Conservation (phyloP, 2,329 filamentous ascomycete species). For the Claviceps humidiphila region DNA sequence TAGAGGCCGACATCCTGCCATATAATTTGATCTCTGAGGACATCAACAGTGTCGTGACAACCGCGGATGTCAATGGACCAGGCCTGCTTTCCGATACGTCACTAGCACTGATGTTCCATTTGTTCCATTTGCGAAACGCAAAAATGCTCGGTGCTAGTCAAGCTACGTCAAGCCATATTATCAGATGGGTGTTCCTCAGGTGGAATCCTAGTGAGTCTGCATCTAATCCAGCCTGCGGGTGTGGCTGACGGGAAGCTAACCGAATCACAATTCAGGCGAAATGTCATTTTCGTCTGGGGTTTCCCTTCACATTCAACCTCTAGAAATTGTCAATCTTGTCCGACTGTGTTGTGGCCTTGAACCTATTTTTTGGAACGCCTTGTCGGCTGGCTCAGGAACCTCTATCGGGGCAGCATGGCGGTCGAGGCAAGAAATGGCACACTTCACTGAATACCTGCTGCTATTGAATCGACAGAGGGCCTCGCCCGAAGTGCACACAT, state of each 20-base stretch:
- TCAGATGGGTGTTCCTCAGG: conserved; percentile 68
- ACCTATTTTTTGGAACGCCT: conserved; percentile 16
- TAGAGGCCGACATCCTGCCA: conserved; percentile 52
- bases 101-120: conserved; percentile 54
- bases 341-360: conserved; percentile 49
- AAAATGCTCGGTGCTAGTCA: conserved; percentile 57
- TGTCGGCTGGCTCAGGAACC: conserved; percentile 30
- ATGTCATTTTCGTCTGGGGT: conserved; percentile 51
- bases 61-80: conserved; percentile 72
- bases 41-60: conserved; percentile 58
- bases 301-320: conserved; percentile 48
- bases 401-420: conserved; percentile 35
- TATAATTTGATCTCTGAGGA: conserved; percentile 56
- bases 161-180: conserved; percentile 54
- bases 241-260: not conserved
- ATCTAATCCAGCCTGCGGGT: not conserved
- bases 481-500: not conserved
- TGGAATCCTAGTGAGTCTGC: conserved; percentile 63
- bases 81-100: conserved; percentile 67
- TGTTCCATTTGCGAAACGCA: conserved; percentile 53
- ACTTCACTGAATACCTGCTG: conserved; percentile 40
- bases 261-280: conserved; percentile 39
- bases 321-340: conserved; percentile 57
- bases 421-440: conserved; percentile 27
- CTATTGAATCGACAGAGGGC: conserved; percentile 27